Evolutionary conservation across 139 green algal genomes (phyloP).

Genomic region (Picochlorum sp.): DNA sequence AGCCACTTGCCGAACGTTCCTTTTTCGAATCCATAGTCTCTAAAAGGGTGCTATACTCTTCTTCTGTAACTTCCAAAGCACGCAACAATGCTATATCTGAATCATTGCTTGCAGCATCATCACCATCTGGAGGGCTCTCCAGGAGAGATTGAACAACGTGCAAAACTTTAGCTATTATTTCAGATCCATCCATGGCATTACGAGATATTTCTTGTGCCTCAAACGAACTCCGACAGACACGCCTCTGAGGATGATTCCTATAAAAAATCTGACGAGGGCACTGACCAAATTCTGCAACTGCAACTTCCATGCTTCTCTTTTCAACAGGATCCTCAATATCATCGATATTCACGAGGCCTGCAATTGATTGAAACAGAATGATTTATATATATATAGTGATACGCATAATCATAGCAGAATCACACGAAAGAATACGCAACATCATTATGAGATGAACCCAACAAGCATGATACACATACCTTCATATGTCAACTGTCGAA

Average conservation of each 20-base stretch:
- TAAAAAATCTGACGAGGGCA: slow-evolving; percentile 77
- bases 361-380: background rate
- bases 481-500: slow-evolving; percentile 86
- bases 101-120: too few species aligned
- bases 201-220: background rate
- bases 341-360: slow-evolving; percentile 22
- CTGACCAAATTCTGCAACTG: slow-evolving; percentile 87
- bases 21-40: background rate
- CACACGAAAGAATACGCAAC: too few species aligned
- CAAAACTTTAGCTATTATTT: background rate
- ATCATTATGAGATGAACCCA: background rate
- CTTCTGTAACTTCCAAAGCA: background rate
- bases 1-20: too few species aligned
- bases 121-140: too few species aligned
- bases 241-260: slow-evolving; percentile 43
- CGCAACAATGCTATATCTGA: background rate
- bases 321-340: slow-evolving; percentile 42
- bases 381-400: background rate
- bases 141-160: too few species aligned
- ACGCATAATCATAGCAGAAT: background rate
- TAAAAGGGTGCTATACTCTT: background rate
- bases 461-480: slow-evolving; percentile 16
- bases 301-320: slow-evolving; percentile 24
- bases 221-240: slow-evolving; percentile 25
- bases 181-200: background rate